phyloP scores from a whole-genome alignment of 306 rosid genomes.

The Glycine tomentella region DNA sequence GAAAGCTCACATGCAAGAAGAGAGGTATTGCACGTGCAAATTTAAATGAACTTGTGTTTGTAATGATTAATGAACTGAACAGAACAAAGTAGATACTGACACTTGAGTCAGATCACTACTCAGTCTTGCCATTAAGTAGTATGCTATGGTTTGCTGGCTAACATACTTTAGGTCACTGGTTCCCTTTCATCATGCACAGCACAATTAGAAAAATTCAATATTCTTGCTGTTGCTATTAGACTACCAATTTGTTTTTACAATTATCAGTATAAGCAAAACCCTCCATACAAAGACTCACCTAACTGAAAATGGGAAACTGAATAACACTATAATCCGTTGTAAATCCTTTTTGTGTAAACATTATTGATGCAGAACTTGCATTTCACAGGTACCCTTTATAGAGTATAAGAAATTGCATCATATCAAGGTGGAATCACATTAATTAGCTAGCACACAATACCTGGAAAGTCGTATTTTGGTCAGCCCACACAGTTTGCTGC shows the following conservation, averaged over 20 bases:
- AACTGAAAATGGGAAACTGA: neutral
- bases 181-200: conserved; percentile 29
- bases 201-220: neutral
- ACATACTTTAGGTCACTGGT: neutral
- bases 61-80: conserved; percentile 11
- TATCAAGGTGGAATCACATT: conserved; percentile 31
- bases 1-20: neutral
- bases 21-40: neutral
- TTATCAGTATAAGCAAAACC: conserved; percentile 29
- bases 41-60: neutral
- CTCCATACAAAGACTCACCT: conserved; percentile 1
- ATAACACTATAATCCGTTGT: conserved; percentile 11
- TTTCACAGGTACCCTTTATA: neutral
- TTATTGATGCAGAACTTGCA: conserved; percentile 23
- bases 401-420: conserved; percentile 4
- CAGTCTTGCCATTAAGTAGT: neutral
- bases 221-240: conserved; percentile 18
- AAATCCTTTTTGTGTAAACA: conserved; percentile 5
- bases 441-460: conserved; percentile 53
- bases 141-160: conserved; percentile 7
- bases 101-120: conserved; percentile 29
- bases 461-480: conserved; percentile 86
- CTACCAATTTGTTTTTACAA: neutral
- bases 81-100: conserved; percentile 1
- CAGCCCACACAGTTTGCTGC: conserved; percentile 89